Evolutionary conservation across 2,329 filamentous ascomycete species (phyloP).

Genomic region (Curvularia spicifera): DNA sequence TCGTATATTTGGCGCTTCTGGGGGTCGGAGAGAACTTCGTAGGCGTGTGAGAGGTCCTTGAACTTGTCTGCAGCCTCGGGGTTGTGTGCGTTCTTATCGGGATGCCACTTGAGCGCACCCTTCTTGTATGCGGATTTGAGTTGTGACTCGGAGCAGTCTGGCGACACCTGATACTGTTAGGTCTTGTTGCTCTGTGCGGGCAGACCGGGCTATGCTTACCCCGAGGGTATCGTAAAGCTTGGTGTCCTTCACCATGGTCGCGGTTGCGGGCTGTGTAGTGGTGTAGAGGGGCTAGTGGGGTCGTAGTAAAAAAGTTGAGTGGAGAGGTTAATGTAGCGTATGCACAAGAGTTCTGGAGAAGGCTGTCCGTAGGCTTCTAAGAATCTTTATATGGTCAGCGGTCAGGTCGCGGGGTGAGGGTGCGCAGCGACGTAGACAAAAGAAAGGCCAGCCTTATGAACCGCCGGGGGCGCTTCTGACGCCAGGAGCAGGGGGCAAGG

Average conservation of each 20-base stretch:
- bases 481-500: slow-evolving; percentile 3
- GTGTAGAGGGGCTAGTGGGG: slow-evolving; percentile 35
- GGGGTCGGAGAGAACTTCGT: slow-evolving; percentile 90
- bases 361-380: slow-evolving; percentile 10
- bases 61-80: slow-evolving; percentile 95
- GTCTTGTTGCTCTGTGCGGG: not conserved
- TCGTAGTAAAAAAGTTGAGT: slow-evolving; percentile 30
- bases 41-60: slow-evolving; percentile 95
- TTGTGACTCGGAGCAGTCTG: slow-evolving; percentile 81
- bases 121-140: slow-evolving; percentile 91
- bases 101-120: slow-evolving; percentile 82
- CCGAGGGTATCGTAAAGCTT: slow-evolving; percentile 81
- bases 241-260: slow-evolving; percentile 77
- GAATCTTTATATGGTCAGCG: slow-evolving; percentile 26
- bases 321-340: slow-evolving; percentile 17
- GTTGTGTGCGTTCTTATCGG: slow-evolving; percentile 95
- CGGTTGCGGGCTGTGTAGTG: slow-evolving; percentile 23
- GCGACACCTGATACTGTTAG: slow-evolving; percentile 67
- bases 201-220: slow-evolving; percentile 59
- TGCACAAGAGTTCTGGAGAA: slow-evolving; percentile 14
- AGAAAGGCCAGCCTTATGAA: slow-evolving; percentile 26
- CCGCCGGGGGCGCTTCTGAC: slow-evolving; percentile 16
- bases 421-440: slow-evolving; percentile 21
- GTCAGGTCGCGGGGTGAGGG: slow-evolving; percentile 12
- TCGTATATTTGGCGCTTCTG: slow-evolving; percentile 94